These are phyloP conservation scores for Themeda triandra DNA, from an alignment of 176 grass and related monocot species.

Conservation along the genomic window DNA sequence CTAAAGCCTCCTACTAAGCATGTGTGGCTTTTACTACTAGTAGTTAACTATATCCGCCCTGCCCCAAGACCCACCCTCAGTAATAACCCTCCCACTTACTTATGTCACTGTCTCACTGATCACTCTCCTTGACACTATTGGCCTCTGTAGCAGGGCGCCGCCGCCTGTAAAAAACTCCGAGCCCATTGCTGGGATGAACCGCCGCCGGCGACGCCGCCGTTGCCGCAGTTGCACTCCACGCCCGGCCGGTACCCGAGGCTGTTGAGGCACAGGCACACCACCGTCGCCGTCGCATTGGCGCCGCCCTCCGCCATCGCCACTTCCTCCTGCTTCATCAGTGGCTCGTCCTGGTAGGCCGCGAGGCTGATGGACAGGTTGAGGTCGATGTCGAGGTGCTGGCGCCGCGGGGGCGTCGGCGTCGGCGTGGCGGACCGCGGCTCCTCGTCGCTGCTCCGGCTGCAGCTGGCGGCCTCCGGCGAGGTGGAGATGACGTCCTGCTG, in stretches of 20 bases:
- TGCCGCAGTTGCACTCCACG: constrained; percentile 52
- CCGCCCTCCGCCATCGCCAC: background rate
- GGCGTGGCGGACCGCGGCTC: constrained; percentile 35
- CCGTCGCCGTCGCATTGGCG: background rate
- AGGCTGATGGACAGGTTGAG: constrained; percentile 91
- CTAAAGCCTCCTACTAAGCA: background rate
- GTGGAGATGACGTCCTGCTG: constrained; percentile 15
- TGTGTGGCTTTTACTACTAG: constrained; percentile 1
- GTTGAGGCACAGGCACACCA: constrained; percentile 62
- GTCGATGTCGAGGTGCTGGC: constrained; percentile 64
- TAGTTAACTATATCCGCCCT: constrained; percentile 12
- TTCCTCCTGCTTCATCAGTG: background rate
- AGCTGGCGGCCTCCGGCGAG: constrained; percentile 26
- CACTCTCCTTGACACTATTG: constrained; percentile 16
- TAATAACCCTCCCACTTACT: background rate
- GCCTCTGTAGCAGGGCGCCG: constrained; percentile 23
- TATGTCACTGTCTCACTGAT: constrained; percentile 6
- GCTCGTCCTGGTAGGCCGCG: constrained; percentile 35
- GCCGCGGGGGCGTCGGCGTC: background rate
- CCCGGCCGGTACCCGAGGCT: constrained; percentile 48
- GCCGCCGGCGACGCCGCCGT: background rate
- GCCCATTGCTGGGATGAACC: background rate
- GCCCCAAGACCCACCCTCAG: too few species aligned
- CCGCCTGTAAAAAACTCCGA: constrained; percentile 2
- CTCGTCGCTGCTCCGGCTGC: constrained; percentile 57